Conservation (phyloP, 768 basidiomycete species). For the Kwoniella pini region DNA sequence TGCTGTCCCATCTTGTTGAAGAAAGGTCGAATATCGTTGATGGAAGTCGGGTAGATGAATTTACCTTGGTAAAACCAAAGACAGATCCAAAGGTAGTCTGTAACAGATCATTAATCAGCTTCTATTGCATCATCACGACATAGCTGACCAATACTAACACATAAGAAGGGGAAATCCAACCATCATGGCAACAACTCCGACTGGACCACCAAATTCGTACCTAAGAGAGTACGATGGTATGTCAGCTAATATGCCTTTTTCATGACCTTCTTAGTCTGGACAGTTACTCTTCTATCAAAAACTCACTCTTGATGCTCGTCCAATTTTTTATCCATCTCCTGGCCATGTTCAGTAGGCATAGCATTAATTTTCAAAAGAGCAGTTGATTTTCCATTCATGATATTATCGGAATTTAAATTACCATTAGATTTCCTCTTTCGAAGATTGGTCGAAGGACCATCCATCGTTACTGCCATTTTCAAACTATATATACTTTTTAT, state of each 20-base stretch:
- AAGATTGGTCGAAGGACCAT: conserved; percentile 24
- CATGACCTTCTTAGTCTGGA: too few relatives aligned
- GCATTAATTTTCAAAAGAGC: conserved; percentile 37
- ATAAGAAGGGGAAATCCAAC: conserved; percentile 88
- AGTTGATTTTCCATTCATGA: conserved; percentile 31
- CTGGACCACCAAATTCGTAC: conserved; percentile 95
- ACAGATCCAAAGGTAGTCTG: conserved; percentile 93
- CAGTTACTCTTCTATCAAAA: too few relatives aligned
- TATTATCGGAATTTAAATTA: conserved; percentile 23
- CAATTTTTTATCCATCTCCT: conserved; percentile 69
- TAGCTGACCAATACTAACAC: conserved; percentile 58
- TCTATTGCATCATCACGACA: background rate
- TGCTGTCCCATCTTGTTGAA: conserved; percentile 81
- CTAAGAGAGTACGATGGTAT: too few relatives aligned
- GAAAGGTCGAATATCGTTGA: conserved; percentile 75
- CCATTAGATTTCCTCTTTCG: conserved; percentile 8
- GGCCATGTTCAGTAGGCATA: conserved; percentile 67
- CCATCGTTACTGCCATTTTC: conserved; percentile 21
- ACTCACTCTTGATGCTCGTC: conserved; percentile 68
- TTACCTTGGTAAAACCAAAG: conserved; percentile 92
- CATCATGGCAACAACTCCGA: conserved; percentile 91
- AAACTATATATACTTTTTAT: background rate
- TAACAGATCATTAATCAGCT: background rate
- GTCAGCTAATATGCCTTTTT: background rate
- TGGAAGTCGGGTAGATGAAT: conserved; percentile 68